phyloP scores from a whole-genome alignment of 345 rosid species.

The Euphorbia pulcherrima region DNA sequence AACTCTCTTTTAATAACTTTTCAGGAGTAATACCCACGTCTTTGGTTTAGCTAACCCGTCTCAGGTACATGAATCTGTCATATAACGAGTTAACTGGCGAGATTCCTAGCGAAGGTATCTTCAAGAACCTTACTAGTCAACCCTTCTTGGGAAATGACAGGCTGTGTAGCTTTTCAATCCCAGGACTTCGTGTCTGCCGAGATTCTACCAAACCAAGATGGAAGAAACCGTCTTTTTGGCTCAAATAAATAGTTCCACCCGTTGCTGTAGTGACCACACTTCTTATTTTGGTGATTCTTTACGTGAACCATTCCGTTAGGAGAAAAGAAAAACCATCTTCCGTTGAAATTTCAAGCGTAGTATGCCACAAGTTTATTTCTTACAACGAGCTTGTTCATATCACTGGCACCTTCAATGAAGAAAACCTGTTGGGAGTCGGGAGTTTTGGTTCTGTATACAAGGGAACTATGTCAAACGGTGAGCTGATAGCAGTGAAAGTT shows the following conservation, averaged over 20 bases:
- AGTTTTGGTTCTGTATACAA: constrained; percentile 1
- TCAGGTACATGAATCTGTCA: neutral
- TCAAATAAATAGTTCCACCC: neutral
- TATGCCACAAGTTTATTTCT: neutral
- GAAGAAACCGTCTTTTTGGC: neutral
- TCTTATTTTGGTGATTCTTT: neutral
- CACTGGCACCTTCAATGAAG: neutral
- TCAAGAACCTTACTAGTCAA: neutral
- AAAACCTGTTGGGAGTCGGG: constrained; percentile 7
- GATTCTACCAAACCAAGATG: neutral
- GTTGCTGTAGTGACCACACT: neutral
- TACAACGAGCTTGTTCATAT: constrained; percentile 5
- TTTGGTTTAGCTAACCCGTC: neutral
- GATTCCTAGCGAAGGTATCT: neutral
- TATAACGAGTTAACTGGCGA: neutral
- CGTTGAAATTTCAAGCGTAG: neutral
- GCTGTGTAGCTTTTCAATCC: neutral
- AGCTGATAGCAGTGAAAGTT: neutral
- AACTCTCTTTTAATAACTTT: neutral
- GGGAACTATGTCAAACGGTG: neutral
- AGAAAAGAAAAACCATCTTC: neutral
- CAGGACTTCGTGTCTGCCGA: neutral
- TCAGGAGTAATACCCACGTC: constrained; percentile 1
- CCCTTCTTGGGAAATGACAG: neutral
- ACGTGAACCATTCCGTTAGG: neutral